Evolutionary conservation across 2,329 filamentous ascomycete genomes (phyloP).

Genomic region (Stemphylium lycopersici): DNA sequence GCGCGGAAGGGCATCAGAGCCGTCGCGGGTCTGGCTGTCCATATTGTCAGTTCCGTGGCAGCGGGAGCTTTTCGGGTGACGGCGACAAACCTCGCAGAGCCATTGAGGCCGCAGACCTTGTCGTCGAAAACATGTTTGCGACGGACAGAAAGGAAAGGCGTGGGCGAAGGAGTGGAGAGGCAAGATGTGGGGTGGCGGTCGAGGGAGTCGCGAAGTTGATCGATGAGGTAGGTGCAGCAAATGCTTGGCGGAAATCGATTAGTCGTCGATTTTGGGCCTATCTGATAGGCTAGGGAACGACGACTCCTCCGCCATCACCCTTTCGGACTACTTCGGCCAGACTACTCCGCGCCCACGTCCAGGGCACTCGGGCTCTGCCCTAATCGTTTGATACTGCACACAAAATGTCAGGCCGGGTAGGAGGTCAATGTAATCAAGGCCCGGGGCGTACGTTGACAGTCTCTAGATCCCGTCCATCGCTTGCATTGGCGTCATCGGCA

Average conservation of each 20-base stretch:
- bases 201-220: constrained; percentile 27
- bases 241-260: constrained; percentile 35
- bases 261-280: constrained; percentile 33
- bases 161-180: constrained; percentile 47
- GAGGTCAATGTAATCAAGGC: not conserved
- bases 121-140: constrained; percentile 58
- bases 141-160: constrained; percentile 43
- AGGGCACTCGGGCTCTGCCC: constrained; percentile 4
- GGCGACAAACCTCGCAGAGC: constrained; percentile 59
- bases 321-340: constrained; percentile 34
- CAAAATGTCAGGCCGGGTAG: constrained; percentile 16
- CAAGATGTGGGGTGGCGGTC: constrained; percentile 41
- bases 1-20: constrained; percentile 69
- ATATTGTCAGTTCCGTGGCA: constrained; percentile 35
- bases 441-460: not conserved
- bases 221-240: constrained; percentile 42
- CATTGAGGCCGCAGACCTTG: constrained; percentile 59
- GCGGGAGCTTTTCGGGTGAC: constrained; percentile 20
- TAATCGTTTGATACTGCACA: constrained; percentile 1
- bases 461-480: constrained; percentile 73
- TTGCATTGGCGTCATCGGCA: constrained; percentile 91
- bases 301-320: constrained; percentile 28
- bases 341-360: constrained; percentile 15
- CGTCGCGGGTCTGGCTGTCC: constrained; percentile 68
- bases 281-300: constrained; percentile 39